A percentile compares a stretch with the other conserved stretches of the same genome.
Evolutionary conservation across 371 early-diverging fungal species (phyloP).

Genomic region (Mycotypha africana): DNA sequence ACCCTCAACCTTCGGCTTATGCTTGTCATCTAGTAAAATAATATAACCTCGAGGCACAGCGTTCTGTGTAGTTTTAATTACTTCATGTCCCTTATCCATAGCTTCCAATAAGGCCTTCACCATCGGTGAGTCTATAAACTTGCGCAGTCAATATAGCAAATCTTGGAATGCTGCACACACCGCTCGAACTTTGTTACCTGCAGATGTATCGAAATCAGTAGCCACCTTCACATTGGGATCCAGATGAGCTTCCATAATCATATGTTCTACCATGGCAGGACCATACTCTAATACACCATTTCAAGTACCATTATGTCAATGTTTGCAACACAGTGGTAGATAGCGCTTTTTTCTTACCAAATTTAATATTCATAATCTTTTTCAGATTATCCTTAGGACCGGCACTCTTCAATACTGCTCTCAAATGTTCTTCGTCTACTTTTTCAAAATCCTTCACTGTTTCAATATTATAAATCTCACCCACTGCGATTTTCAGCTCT

Average conservation of each 20-base stretch:
- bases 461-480: slow-evolving; percentile 65
- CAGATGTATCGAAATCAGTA: slow-evolving; percentile 48
- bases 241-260: slow-evolving; percentile 64
- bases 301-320: no score
- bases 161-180: no score
- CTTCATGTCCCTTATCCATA: slow-evolving; percentile 52
- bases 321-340: no score
- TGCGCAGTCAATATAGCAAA: no score
- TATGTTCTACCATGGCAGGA: slow-evolving; percentile 87
- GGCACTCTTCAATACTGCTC: slow-evolving; percentile 47
- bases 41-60: slow-evolving; percentile 54
- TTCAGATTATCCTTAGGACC: slow-evolving; percentile 73
- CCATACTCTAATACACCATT: slow-evolving; percentile 63
- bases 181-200: slow-evolving; percentile 28
- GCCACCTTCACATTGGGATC: slow-evolving; percentile 60
- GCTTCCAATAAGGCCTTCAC: slow-evolving; percentile 27
- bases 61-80: slow-evolving; percentile 46
- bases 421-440: slow-evolving; percentile 53
- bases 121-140: slow-evolving; percentile 24
- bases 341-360: no score
- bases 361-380: slow-evolving; percentile 67
- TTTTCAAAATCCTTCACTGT: slow-evolving; percentile 56
- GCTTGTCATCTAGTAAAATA: slow-evolving; percentile 45
- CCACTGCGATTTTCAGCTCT: slow-evolving; percentile 70
- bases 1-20: slow-evolving; percentile 31